A percentile compares a stretch with the other conserved stretches of the same genome.
These are phyloP conservation scores for Filosporella fistucella DNA, from an alignment of 495 filamentous ascomycete genomes.

Conservation along the genomic window DNA sequence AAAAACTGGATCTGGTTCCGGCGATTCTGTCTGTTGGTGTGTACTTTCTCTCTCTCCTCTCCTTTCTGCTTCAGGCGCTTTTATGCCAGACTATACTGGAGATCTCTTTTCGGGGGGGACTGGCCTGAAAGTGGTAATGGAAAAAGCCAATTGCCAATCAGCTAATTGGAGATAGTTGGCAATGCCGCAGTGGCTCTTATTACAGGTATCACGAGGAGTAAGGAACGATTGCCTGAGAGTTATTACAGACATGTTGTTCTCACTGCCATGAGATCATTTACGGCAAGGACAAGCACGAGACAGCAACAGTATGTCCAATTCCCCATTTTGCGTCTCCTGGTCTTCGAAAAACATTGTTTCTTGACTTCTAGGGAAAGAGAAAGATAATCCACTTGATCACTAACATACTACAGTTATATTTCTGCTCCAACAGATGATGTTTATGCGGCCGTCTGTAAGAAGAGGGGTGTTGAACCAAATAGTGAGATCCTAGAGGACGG, in stretches of 20 bases:
- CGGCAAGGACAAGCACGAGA: slow-evolving; percentile 1
- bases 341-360: too few species aligned
- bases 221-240: slow-evolving; percentile 4
- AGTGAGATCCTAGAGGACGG: slow-evolving; percentile 44
- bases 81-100: too few species aligned
- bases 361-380: too few species aligned
- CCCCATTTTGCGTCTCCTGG: not conserved
- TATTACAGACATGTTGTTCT: slow-evolving; percentile 16
- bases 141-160: not conserved
- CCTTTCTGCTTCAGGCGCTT: too few species aligned
- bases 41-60: not conserved
- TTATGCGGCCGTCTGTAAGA: slow-evolving; percentile 42
- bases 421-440: slow-evolving; percentile 33
- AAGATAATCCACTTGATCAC: too few species aligned
- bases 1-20: slow-evolving; percentile 15
- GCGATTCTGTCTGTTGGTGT: slow-evolving; percentile 5
- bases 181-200: slow-evolving; percentile 10
- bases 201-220: slow-evolving; percentile 2
- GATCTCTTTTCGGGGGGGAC: too few species aligned
- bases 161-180: slow-evolving; percentile 6
- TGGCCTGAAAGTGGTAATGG: too few species aligned
- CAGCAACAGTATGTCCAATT: slow-evolving; percentile 20
- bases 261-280: slow-evolving; percentile 10
- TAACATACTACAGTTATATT: slow-evolving; percentile 23
- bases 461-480: slow-evolving; percentile 40